These are phyloP conservation scores for Capsicum rhomboideum DNA, from an alignment of 257 asterid species.

Conservation along the genomic window DNA sequence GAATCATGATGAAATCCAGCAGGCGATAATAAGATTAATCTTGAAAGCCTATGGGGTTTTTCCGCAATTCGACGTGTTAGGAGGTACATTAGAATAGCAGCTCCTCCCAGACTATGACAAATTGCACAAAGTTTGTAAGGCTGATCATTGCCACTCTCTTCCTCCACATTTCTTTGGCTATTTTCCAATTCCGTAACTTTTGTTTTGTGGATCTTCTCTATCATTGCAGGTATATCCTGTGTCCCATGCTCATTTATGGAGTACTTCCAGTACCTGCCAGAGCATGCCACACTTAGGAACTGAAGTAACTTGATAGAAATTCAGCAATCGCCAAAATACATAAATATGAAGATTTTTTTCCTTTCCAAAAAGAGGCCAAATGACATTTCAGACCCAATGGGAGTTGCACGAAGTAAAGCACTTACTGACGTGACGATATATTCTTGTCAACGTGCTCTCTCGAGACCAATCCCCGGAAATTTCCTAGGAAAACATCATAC, in stretches of 20 bases:
- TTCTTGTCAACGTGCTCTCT: constrained; percentile 76
- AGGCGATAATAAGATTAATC: constrained; percentile 88
- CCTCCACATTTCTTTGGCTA: constrained; percentile 30
- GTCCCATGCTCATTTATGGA: constrained; percentile 94
- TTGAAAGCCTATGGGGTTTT: constrained; percentile 81
- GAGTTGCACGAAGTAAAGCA: constrained; percentile 3
- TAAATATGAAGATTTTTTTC: not conserved
- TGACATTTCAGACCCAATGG: not conserved
- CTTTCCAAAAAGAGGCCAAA: not conserved
- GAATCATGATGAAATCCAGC: constrained; percentile 96
- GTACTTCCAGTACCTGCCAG: constrained; percentile 82
- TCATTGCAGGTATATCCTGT: constrained; percentile 90
- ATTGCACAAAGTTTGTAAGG: constrained; percentile 82
- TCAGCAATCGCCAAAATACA: not conserved
- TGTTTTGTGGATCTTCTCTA: constrained; percentile 83
- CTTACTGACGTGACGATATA: constrained; percentile 82
- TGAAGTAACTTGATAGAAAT: not conserved
- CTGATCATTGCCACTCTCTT: constrained; percentile 35
- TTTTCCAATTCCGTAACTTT: constrained; percentile 65
- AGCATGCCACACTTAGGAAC: constrained; percentile 1
- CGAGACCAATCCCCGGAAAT: constrained; percentile 89
- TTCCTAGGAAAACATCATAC: constrained; percentile 93
- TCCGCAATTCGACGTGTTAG: constrained; percentile 63
- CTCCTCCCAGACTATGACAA: constrained; percentile 98
- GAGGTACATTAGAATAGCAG: constrained; percentile 68